Evolutionary conservation across 106 monocot genomes (phyloP), one percentile per base, ranked within the genome.

Genomic region (Dendrobium catenatum): DNA sequence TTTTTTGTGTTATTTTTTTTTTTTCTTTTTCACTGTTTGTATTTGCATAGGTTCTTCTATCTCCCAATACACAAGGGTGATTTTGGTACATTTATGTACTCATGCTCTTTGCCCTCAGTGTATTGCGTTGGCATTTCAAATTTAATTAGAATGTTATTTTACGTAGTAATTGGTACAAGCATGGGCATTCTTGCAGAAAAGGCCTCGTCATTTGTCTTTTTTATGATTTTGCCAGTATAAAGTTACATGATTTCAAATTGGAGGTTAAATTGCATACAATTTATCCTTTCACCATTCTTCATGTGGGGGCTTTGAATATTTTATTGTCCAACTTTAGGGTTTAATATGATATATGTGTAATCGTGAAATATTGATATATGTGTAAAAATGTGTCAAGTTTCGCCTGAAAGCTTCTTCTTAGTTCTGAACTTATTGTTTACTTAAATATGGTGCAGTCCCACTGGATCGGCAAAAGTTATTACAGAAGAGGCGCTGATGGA

Each of bases 381-480:
- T 20, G 17, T 64, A 6, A 24, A 20, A 64, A 64, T 24, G 6
- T 64, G 64, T 64, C 9, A 64, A 24, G 6, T 64, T 24, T 8
- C 64, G 1, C 15, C 15, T 64, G 58, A 20, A 64, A 22, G 24
- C 5, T 64, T 22, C 46, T 37, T 37, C 37, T 37, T 37, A 37
- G 3, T 37, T 37, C 37, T 37, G 37, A 37, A 37, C 37, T 51
- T 16, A 15, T 51, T 51, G 13, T 51, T 51, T 2, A 51, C 51
- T 13, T 51, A 48, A 75, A 42, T 54, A 11, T 76, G 48, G 11
- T 81, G 27, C 27, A 98, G 98, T 89, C 94, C 11, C 98, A 98
- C 76, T 98, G 98, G 98, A 95, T 95, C 74, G 98, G 98, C 3
- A 93, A 86, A 74, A 89, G 51, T 31, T 98, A 98, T 85, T 98